Evolutionary conservation across 2,329 filamentous ascomycete species (phyloP).

Genomic region (Gyromitra esculenta): DNA sequence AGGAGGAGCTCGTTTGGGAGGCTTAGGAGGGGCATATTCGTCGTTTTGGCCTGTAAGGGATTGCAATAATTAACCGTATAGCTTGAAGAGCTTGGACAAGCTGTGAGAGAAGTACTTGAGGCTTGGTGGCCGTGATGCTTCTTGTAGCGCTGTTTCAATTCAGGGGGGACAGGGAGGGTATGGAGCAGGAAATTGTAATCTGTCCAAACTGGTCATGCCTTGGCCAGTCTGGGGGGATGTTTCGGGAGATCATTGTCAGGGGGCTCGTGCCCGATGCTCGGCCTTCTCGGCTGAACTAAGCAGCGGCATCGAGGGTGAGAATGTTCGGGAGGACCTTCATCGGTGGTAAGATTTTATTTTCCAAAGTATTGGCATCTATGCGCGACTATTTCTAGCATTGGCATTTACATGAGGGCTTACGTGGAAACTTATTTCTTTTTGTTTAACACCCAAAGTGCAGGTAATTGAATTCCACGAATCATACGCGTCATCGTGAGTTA

Average conservation of each 20-base stretch:
- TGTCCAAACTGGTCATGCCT: conserved; percentile 3
- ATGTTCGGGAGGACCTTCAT: not conserved
- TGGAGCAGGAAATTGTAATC: not conserved
- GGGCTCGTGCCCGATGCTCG: not conserved
- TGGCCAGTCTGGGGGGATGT: not conserved
- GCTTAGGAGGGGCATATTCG: conserved; percentile 33
- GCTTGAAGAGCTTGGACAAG: not conserved
- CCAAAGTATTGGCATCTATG: not conserved
- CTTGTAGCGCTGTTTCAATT: not conserved
- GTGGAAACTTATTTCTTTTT: not conserved
- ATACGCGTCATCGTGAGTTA: not conserved
- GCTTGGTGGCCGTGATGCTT: not conserved
- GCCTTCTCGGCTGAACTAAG: not conserved
- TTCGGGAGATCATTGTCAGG: conserved; percentile 14
- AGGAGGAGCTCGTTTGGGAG: conserved; percentile 49
- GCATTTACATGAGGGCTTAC: not conserved
- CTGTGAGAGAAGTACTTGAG: not conserved
- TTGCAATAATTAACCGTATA: not conserved
- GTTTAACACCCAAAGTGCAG: not conserved
- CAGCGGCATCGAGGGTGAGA: not conserved
- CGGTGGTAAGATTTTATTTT: not conserved
- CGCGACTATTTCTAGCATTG: not conserved
- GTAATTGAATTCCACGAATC: not conserved
- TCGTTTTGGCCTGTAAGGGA: not conserved
- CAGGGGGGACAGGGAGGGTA: conserved; percentile 20